A percentile compares a stretch with the other conserved stretches of the same genome.
Conservation (phyloP, 2,329 filamentous ascomycete species). For the Aspergillus amoenus region DNA sequence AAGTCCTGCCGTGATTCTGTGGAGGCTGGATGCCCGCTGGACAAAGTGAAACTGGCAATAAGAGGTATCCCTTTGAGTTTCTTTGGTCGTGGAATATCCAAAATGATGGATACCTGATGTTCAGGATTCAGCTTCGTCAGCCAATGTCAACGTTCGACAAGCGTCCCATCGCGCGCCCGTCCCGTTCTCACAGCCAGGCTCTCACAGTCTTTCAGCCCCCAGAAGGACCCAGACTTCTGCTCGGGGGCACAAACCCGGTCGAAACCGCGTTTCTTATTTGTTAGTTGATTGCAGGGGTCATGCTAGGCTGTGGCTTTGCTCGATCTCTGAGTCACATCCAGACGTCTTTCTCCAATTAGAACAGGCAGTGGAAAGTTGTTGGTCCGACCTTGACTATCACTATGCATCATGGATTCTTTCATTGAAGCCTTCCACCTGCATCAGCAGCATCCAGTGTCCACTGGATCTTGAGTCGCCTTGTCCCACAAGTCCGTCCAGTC, state of each 20-base stretch:
- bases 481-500: too few species aligned
- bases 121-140: background rate
- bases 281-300: conserved; percentile 3
- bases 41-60: background rate
- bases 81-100: background rate
- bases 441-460: background rate
- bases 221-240: background rate
- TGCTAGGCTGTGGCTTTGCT: conserved; percentile 12
- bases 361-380: background rate
- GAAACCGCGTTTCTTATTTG: conserved; percentile 1
- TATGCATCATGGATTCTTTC: too few species aligned
- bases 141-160: background rate
- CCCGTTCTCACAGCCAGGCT: background rate
- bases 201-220: background rate
- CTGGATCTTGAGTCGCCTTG: background rate
- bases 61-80: background rate
- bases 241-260: background rate
- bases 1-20: background rate
- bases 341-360: conserved; percentile 4
- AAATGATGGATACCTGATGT: background rate
- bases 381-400: background rate
- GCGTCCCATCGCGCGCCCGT: background rate
- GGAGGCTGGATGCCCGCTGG: background rate
- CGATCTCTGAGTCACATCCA: conserved; percentile 7
- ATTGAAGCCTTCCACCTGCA: background rate